A percentile compares a stretch with the other conserved stretches of the same genome.
phyloP scores from a whole-genome alignment of 225 moss, liverwort and hornwort species.

The Polytrichum commune region DNA sequence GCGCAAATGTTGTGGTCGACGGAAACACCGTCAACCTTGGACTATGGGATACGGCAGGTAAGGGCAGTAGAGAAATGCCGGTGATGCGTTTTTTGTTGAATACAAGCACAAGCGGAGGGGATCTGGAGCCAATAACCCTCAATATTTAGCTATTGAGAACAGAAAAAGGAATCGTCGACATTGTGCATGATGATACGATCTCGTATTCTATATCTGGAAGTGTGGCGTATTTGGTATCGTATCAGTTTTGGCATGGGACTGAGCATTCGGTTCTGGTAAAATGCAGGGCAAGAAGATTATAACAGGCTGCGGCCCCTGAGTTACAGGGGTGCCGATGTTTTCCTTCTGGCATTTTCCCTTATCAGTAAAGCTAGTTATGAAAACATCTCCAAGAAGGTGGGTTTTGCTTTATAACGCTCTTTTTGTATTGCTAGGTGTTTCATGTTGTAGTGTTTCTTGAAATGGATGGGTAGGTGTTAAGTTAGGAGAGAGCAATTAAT shows the following conservation, averaged over 20 bases:
- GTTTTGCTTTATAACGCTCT: background rate
- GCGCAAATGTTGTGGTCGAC: slow-evolving; percentile 98
- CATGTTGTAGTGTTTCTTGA: background rate
- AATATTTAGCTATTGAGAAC: too few relatives aligned
- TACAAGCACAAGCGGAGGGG: background rate
- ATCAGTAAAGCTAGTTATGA: slow-evolving; percentile 87
- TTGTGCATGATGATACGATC: too few relatives aligned
- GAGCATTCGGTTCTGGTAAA: background rate
- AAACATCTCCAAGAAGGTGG: slow-evolving; percentile 99
- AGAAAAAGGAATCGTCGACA: too few relatives aligned
- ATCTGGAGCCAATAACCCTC: too few relatives aligned
- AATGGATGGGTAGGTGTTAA: background rate
- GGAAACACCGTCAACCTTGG: slow-evolving; percentile 99
- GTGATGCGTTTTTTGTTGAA: background rate
- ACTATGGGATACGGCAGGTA: slow-evolving; percentile 99
- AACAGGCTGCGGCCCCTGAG: slow-evolving; percentile 96
- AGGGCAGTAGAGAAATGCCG: background rate
- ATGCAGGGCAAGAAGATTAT: slow-evolving; percentile 99
- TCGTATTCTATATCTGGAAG: too few relatives aligned
- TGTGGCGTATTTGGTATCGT: too few relatives aligned
- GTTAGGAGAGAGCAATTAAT: background rate
- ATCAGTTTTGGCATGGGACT: background rate
- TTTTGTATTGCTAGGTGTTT: background rate
- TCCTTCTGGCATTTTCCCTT: slow-evolving; percentile 94
- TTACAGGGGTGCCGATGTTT: slow-evolving; percentile 98